These are phyloP conservation scores for Spathaspora sp. DNA, from an alignment of 1,139 yeast genomes.

Conservation along the genomic window DNA sequence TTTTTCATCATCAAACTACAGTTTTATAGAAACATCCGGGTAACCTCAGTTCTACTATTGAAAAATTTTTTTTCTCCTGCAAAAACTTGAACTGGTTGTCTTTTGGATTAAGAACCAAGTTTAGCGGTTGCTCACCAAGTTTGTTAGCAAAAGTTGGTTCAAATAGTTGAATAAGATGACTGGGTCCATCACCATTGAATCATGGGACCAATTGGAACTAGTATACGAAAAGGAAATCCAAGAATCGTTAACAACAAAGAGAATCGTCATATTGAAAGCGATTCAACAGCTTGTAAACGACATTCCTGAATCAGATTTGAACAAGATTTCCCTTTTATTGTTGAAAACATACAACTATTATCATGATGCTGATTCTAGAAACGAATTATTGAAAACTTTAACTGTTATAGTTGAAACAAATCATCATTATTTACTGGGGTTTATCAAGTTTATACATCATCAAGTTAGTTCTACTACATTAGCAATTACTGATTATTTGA, in stretches of 20 bases:
- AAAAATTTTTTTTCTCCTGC: not conserved
- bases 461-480: constrained; percentile 31
- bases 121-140: not conserved
- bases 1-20: not conserved
- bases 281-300: constrained; percentile 16
- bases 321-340: constrained; percentile 24
- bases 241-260: constrained; percentile 32
- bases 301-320: constrained; percentile 21
- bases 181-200: not conserved
- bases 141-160: not conserved
- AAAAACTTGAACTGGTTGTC: not conserved
- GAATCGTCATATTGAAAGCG: constrained; percentile 30
- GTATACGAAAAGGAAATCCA: constrained; percentile 24
- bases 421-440: constrained; percentile 29
- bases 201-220: constrained; percentile 16
- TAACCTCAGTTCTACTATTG: not conserved
- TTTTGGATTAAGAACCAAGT: no score
- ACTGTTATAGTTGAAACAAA: constrained; percentile 29
- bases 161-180: not conserved
- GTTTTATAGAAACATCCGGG: not conserved
- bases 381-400: constrained; percentile 38
- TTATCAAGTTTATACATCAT: constrained; percentile 37
- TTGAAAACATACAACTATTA: constrained; percentile 51
- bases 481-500: constrained; percentile 56
- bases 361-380: constrained; percentile 49